Evolutionary conservation across 202 grass and related monocot species (phyloP).

Genomic region (Elaeis oleifera): DNA sequence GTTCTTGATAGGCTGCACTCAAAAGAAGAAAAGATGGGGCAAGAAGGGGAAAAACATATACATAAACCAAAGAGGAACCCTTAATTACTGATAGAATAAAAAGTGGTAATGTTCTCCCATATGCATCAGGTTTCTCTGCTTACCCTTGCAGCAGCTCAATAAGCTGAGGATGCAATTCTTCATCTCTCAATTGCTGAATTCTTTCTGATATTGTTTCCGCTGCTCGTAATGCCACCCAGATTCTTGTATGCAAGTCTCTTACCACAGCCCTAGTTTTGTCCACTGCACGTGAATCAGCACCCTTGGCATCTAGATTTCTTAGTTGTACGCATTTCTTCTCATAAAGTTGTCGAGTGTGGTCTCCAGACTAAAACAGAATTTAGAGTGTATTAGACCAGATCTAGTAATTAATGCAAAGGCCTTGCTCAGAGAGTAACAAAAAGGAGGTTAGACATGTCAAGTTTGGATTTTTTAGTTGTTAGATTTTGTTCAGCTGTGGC

Average conservation of each 20-base stretch:
- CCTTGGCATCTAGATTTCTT: constrained; percentile 74
- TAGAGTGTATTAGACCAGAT: neutral
- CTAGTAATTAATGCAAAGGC: neutral
- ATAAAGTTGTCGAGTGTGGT: constrained; percentile 71
- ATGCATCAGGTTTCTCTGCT: constrained; percentile 16
- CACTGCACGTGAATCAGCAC: constrained; percentile 42
- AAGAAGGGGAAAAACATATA: too few species aligned
- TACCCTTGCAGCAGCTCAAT: constrained; percentile 86
- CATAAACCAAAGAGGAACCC: neutral
- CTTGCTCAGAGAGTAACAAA: too few species aligned
- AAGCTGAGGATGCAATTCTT: constrained; percentile 84
- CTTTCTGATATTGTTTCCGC: constrained; percentile 81
- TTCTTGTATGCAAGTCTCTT: constrained; percentile 85
- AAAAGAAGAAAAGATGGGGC: too few species aligned
- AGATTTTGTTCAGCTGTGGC: too few species aligned
- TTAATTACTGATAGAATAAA: constrained; percentile 2
- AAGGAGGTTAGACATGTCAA: too few species aligned
- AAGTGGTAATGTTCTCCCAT: neutral
- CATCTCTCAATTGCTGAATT: constrained; percentile 76
- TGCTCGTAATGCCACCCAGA: constrained; percentile 84
- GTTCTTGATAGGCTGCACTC: constrained; percentile 48
- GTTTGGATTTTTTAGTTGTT: too few species aligned
- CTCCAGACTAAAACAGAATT: constrained; percentile 47
- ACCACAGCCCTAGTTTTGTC: constrained; percentile 76
- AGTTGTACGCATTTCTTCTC: constrained; percentile 86